Evolutionary conservation across 2,329 filamentous ascomycete species (phyloP).

Genomic region (Pestalotiopsis sp.): DNA sequence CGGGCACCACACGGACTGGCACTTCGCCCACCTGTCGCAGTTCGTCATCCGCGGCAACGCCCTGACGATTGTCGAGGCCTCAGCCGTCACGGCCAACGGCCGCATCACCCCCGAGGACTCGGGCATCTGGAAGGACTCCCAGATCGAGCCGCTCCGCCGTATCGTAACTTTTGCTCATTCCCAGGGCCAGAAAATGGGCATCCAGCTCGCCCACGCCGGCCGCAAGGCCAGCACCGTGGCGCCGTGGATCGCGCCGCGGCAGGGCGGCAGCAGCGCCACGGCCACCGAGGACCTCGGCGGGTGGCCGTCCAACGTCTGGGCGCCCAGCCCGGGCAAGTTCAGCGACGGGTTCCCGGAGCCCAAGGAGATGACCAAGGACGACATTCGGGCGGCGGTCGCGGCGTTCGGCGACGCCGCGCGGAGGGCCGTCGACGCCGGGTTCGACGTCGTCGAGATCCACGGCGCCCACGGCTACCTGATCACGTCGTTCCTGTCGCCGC

Average conservation of each 20-base stretch:
- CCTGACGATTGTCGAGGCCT: constrained; percentile 78
- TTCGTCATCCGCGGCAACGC: constrained; percentile 77
- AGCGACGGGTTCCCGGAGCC: constrained; percentile 60
- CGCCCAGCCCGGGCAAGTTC: constrained; percentile 53
- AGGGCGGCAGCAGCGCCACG: constrained; percentile 29
- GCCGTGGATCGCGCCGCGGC: constrained; percentile 33
- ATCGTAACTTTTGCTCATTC: constrained; percentile 61
- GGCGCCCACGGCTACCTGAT: constrained; percentile 80
- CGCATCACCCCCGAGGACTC: constrained; percentile 81
- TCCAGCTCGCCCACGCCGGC: constrained; percentile 72
- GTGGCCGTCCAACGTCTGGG: constrained; percentile 53
- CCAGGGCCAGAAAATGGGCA: constrained; percentile 65
- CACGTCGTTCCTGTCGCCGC: constrained; percentile 69
- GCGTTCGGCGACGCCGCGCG: constrained; percentile 38
- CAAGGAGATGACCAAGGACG: constrained; percentile 56
- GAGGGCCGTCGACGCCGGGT: constrained; percentile 47
- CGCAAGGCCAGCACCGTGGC: constrained; percentile 39
- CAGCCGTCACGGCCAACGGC: constrained; percentile 73
- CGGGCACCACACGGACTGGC: constrained; percentile 78
- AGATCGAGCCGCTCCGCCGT: constrained; percentile 71
- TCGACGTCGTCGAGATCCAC: constrained; percentile 74
- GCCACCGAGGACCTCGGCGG: constrained; percentile 26
- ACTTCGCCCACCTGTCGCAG: constrained; percentile 80
- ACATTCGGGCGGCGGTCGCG: constrained; percentile 36
- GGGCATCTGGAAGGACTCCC: constrained; percentile 83